Percentiles rank a stretch among this genome's conserved stretches.
Conservation (phyloP, 345 rosid species). For the Pugionium dolabratum region DNA sequence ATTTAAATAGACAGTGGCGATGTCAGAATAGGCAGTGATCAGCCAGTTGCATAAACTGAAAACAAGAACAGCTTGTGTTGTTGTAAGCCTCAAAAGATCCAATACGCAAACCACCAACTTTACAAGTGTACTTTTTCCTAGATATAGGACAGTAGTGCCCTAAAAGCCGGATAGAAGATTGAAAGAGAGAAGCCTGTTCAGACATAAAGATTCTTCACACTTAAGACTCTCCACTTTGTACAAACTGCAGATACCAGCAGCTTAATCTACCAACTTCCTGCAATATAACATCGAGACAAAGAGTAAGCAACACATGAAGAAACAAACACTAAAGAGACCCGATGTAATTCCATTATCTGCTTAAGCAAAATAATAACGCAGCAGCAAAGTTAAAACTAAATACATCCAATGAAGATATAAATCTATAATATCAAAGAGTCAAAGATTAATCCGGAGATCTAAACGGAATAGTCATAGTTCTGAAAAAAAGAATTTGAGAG, state of each 20-base stretch:
- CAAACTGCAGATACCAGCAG: slow-evolving; percentile 47
- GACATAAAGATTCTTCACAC: slow-evolving; percentile 90
- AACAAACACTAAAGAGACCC: neutral
- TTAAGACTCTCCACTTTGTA: slow-evolving; percentile 58
- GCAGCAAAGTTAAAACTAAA: no score
- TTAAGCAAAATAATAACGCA: no score
- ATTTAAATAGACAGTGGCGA: neutral
- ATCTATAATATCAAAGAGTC: neutral
- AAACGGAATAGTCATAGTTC: no score
- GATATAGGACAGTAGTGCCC: slow-evolving; percentile 82
- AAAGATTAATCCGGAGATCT: no score
- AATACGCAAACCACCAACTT: slow-evolving; percentile 50
- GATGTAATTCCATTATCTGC: neutral
- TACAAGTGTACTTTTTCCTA: slow-evolving; percentile 61
- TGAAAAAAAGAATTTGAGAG: no score
- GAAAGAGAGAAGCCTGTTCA: slow-evolving; percentile 67
- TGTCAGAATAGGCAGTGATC: slow-evolving; percentile 31
- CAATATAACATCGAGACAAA: slow-evolving; percentile 17
- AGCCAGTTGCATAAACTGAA: slow-evolving; percentile 41
- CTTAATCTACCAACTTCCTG: slow-evolving; percentile 55
- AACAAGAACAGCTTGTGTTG: slow-evolving; percentile 27
- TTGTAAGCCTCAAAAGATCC: slow-evolving; percentile 34
- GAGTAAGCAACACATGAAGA: no score
- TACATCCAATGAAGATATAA: neutral
- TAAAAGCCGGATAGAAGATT: slow-evolving; percentile 76